phyloP scores from a whole-genome alignment of 352 stramenopile genomes.

The Pythium sp. region DNA sequence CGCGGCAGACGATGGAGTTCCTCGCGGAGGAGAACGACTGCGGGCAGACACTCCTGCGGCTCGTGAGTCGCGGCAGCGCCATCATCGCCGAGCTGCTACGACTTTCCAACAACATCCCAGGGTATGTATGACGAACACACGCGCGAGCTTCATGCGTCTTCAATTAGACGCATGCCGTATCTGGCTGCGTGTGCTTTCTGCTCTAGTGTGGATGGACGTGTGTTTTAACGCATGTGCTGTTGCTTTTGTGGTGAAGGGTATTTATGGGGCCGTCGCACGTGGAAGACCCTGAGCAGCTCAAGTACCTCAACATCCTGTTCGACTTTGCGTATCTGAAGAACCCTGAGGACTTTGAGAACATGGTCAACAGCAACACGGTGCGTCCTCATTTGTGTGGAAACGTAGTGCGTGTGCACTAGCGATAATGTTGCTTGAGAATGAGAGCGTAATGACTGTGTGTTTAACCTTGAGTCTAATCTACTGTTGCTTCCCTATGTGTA shows the following conservation, averaged over 20 bases:
- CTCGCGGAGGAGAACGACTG: slow-evolving; percentile 93
- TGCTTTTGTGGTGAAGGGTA: slow-evolving; percentile 37
- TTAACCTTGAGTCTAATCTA: background rate
- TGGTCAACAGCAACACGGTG: slow-evolving; percentile 89
- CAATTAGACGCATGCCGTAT: too few species aligned
- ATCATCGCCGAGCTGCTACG: slow-evolving; percentile 93
- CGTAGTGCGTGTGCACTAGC: background rate
- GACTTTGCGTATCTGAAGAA: slow-evolving; percentile 95
- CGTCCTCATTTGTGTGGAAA: slow-evolving; percentile 8
- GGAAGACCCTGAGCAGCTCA: slow-evolving; percentile 87
- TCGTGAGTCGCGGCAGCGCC: slow-evolving; percentile 88
- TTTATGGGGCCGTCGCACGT: slow-evolving; percentile 86
- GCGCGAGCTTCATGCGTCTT: background rate
- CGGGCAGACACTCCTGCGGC: slow-evolving; percentile 91
- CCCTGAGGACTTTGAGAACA: slow-evolving; percentile 93
- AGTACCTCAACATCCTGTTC: slow-evolving; percentile 93
- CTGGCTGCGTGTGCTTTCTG: background rate
- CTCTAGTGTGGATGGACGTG: too few species aligned
- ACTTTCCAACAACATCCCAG: slow-evolving; percentile 90
- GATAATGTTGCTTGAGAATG: background rate
- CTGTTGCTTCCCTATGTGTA: background rate
- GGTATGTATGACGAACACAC: slow-evolving; percentile 27
- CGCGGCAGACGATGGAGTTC: slow-evolving; percentile 63
- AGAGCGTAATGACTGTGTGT: background rate
- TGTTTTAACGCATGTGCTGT: background rate